Evolutionary conservation across 2,329 filamentous ascomycete species (phyloP), one percentile per base, ranked within the genome.

Genomic region (Ophiostoma novo-ulmi): DNA sequence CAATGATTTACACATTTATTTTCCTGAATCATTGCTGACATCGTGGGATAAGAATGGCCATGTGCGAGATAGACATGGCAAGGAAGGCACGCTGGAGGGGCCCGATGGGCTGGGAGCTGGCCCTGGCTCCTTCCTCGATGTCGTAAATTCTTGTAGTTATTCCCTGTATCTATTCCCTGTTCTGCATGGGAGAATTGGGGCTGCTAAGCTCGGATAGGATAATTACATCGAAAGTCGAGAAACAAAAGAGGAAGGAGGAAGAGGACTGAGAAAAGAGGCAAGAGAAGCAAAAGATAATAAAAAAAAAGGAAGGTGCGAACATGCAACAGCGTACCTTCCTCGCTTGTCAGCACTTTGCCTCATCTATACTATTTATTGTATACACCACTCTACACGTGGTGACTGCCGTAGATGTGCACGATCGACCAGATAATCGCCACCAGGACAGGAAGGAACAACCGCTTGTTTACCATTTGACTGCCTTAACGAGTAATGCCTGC

Each of bases 51-150:
- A 58, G 52, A 26, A 44, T 4, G 44, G 52, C 52, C 52, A 58
- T 63, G 68, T 69, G 55, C 55, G 66, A 35, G 38, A 70, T 55
- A 35, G 35, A 44, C 20, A 20, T 44, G 58, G 36, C 22, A 64
- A 26, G 68, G 68, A 38, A 65, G 68, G 58, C 39, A 17, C 68
- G 58, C 31, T 52, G 68, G 68, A n/a, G 2, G 22, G 44, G 38
- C 52, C 14, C n/a, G 52, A n/a, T 14, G 13, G 48, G 20, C 7
- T 20, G 5, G n/a, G 48, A 26, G 22, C 31, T 31, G 52, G n/a
- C n/a, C 39, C 10, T 31, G 52, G 48, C 17, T 48, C 44, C 17
- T 48, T 48, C 44, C 31, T 31, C 31, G 2, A 31, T 31, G 2
- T 31, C 3, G 31, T 31, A 4, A 31, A 31, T 31, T 31, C 31